These are phyloP conservation scores for Malus hybrid DNA, from an alignment of 331 rosid species.

Conservation along the genomic window DNA sequence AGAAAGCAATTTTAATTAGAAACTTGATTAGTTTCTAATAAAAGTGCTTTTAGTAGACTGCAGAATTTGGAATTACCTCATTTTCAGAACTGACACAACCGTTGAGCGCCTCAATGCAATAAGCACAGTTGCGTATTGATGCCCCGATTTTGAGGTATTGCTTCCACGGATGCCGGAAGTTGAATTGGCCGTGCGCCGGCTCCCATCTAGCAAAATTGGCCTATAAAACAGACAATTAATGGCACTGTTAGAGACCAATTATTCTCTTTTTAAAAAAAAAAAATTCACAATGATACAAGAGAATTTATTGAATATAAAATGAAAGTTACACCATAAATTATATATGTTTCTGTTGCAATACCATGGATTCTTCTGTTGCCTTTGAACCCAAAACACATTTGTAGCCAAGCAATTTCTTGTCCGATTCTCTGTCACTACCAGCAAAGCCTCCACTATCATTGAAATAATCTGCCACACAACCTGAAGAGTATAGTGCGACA, in stretches of 20 bases:
- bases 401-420: constrained; percentile 11
- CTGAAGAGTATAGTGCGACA: constrained; percentile 28
- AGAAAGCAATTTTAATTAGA: no score
- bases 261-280: no score
- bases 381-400: constrained; percentile 44
- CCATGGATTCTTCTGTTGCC: constrained; percentile 71
- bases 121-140: constrained; percentile 66
- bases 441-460: constrained; percentile 1
- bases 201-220: constrained; percentile 93
- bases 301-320: no score
- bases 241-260: not conserved
- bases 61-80: constrained; percentile 26
- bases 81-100: constrained; percentile 56
- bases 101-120: constrained; percentile 67
- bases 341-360: constrained; percentile 7
- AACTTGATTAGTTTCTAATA: no score
- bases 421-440: constrained; percentile 15
- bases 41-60: no score
- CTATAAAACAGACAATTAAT: constrained; percentile 17
- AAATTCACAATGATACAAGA: not conserved
- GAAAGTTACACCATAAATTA: no score
- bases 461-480: constrained; percentile 47
- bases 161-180: constrained; percentile 79
- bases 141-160: constrained; percentile 69
- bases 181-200: constrained; percentile 68